phyloP scores from a whole-genome alignment of 768 basidiomycete genomes.

The Tremella fuciformis region DNA sequence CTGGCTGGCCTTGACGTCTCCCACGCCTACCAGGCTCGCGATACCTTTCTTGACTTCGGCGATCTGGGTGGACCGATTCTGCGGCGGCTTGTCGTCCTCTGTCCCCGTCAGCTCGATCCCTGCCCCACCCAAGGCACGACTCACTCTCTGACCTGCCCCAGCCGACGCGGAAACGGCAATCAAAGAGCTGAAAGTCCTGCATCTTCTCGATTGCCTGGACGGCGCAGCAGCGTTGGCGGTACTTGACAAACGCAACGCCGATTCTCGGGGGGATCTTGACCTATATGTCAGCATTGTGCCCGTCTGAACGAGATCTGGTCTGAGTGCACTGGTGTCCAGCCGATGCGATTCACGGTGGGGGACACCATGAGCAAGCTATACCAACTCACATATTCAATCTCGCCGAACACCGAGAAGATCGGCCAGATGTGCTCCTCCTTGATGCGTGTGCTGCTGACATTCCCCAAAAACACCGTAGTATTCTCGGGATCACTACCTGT shows the following conservation, averaged over 20 bases:
- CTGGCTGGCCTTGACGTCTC: neutral
- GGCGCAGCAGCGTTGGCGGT: neutral
- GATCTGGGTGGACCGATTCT: neutral
- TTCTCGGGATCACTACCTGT: neutral
- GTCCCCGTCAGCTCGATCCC: neutral
- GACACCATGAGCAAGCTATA: neutral
- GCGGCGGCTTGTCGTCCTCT: conserved; percentile 1
- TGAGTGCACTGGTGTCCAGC: neutral
- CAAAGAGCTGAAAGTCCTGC: conserved; percentile 1
- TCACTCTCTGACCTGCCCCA: conserved; percentile 2
- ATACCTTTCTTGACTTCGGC: conserved; percentile 1
- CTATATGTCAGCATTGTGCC: neutral
- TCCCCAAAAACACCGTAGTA: conserved; percentile 2
- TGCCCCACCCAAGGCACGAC: neutral
- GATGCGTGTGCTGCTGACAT: neutral
- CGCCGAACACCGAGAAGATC: conserved; percentile 2
- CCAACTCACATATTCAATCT: conserved; percentile 6
- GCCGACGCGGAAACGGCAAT: neutral
- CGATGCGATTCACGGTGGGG: neutral
- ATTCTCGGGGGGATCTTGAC: conserved; percentile 3
- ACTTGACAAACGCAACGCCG: conserved; percentile 4
- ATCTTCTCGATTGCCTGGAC: conserved; percentile 1
- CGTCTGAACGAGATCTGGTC: no score
- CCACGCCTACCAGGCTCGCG: neutral
- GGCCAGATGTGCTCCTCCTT: conserved; percentile 4